Base-by-base conservation (phyloP, 345 rosid species). In the Erucastrum elatum region DNA sequence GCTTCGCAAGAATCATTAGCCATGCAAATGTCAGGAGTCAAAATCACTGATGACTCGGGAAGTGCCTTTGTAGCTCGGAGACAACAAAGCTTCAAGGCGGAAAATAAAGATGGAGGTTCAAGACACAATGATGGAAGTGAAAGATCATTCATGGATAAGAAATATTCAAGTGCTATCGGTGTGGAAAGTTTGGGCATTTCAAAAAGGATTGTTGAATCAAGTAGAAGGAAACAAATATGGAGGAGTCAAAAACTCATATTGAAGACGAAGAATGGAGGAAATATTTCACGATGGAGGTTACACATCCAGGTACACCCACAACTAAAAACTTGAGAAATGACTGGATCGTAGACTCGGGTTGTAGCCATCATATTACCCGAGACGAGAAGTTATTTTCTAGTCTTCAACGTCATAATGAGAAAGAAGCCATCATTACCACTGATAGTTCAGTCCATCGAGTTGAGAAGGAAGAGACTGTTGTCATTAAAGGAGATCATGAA, bases 381-480 rank as follows among this genome's bases (percentile, higher is more conserved):
- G 56, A 51, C 16, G 56, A 46, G 6, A 49, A 49, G 17, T 49
- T 49, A 49, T 49, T 49, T 49, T 49, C 17, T n/a, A 49, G 8
- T 49, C 56, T n/a, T 49, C 17, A 49, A 6, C 6, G 17, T 4
- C 17, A n/a, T 49, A 17, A 49, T 17, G 21, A 8, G 7, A 51
- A 51, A 51, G 56, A 51, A 51, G 56, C 56, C 21, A 51, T 51
- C n/a, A 55, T 17, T 55, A 55, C 61, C 27, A 5, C 27, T 1
- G 27, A 56, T 56, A 74, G 12, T 65, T 61, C 78, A 6, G 46
- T 74, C 5, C 12, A 25, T 39, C 6, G 31, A 25, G 46, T 74
- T 10, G 53, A 70, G 46, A 72, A 82, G 8, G 35, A 74, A 71
- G 77, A 69, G 2, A 70, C 29, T 5, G 9, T 74, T 21, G 3